These are phyloP conservation scores for Candida nemodendra DNA, from an alignment of 805 yeast species.

Conservation along the genomic window DNA sequence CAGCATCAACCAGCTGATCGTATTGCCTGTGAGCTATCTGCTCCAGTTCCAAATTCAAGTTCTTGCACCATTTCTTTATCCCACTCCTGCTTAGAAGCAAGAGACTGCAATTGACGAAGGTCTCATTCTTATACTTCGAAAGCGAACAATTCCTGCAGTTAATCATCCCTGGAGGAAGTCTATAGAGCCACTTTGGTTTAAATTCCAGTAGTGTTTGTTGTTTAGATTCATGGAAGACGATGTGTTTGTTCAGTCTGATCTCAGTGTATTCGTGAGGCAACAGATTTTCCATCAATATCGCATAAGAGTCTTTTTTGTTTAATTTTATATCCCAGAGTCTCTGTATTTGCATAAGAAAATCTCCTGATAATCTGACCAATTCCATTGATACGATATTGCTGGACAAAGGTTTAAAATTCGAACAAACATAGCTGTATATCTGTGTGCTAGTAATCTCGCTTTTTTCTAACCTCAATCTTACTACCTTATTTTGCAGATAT, in stretches of 20 bases:
- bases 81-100: constrained; percentile 35
- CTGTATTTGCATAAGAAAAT: constrained; percentile 2
- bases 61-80: constrained; percentile 36
- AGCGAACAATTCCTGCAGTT: constrained; percentile 49
- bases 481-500: constrained; percentile 34
- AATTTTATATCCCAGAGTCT: constrained; percentile 3
- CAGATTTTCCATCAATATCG: constrained; percentile 29
- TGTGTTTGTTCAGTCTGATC: constrained; percentile 27
- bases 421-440: constrained; percentile 39
- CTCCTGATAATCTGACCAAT: constrained; percentile 8
- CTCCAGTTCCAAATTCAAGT: constrained; percentile 16
- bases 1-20: constrained; percentile 3
- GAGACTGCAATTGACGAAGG: constrained; percentile 40
- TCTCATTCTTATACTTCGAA: constrained; percentile 30
- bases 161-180: constrained; percentile 27
- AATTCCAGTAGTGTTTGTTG: constrained; percentile 36
- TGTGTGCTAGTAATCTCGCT: constrained; percentile 39
- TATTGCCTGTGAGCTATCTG: background rate
- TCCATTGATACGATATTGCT: constrained; percentile 19
- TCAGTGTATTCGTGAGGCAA: constrained; percentile 5
- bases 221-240: constrained; percentile 17
- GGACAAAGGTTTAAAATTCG: constrained; percentile 12
- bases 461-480: constrained; percentile 38
- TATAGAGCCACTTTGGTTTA: constrained; percentile 54
- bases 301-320: constrained; percentile 20